Conservation (phyloP, 2,329 filamentous ascomycete genomes). For the Cladosporium oxysporum region DNA sequence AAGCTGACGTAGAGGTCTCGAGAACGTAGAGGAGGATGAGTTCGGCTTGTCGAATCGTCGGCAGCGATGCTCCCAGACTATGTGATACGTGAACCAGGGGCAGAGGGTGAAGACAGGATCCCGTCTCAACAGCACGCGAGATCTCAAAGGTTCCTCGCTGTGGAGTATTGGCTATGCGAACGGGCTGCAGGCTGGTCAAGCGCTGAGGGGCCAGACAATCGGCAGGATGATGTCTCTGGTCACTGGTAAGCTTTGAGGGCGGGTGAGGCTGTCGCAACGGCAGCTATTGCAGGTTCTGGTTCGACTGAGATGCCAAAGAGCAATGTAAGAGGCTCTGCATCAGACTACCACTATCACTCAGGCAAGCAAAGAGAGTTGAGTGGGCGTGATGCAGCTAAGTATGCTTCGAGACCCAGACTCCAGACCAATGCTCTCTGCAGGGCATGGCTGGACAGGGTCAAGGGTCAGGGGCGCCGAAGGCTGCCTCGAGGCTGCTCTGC, state of each 20-base stretch:
- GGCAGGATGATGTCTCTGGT: conserved; percentile 6
- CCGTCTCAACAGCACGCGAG: conserved; percentile 4
- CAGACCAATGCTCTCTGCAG: conserved; percentile 15
- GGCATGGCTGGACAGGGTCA: conserved; percentile 11
- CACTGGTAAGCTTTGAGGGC: neutral
- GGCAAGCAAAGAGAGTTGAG: conserved; percentile 16
- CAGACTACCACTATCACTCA: conserved; percentile 1
- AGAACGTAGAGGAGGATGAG: neutral
- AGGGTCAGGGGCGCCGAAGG: conserved; percentile 19
- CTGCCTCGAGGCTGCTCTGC: conserved; percentile 5
- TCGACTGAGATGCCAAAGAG: neutral
- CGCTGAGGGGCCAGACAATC: conserved; percentile 12
- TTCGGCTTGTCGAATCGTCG: neutral
- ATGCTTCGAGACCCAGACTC: conserved; percentile 17
- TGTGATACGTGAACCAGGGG: neutral
- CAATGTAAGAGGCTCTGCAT: conserved; percentile 4
- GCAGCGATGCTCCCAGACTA: neutral
- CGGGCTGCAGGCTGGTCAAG: conserved; percentile 20
- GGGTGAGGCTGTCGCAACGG: neutral
- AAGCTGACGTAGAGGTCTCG: conserved; percentile 3
- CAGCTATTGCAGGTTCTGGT: neutral
- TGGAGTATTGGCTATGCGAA: conserved; percentile 14
- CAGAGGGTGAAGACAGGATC: neutral
- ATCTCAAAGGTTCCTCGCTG: conserved; percentile 4
- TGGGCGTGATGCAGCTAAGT: conserved; percentile 21